Evolutionary conservation across 2,329 filamentous ascomycete genomes (phyloP).

Genomic region (Kalmusia sp.): DNA sequence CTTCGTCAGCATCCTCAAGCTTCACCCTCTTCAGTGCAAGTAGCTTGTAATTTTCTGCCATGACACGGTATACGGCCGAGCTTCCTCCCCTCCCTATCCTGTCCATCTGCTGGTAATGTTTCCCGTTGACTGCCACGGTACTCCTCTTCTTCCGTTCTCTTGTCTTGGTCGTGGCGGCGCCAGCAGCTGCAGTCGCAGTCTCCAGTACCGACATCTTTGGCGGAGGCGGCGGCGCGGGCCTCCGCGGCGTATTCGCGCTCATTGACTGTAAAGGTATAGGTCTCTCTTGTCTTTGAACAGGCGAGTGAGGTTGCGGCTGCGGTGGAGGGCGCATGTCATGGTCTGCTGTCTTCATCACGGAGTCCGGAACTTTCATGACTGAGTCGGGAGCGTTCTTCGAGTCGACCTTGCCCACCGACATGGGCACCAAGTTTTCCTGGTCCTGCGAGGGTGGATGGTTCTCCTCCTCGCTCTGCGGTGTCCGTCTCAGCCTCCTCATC

Average conservation of each 20-base stretch:
- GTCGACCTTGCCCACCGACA: constrained; percentile 37
- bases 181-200: constrained; percentile 82
- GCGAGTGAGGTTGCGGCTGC: constrained; percentile 33
- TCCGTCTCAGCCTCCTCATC: constrained; percentile 47
- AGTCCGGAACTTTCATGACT: constrained; percentile 38
- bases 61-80: constrained; percentile 93
- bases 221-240: constrained; percentile 79
- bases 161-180: constrained; percentile 77
- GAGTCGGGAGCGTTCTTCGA: constrained; percentile 35
- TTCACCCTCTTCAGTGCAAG: constrained; percentile 94
- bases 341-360: constrained; percentile 44
- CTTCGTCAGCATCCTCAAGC: constrained; percentile 86
- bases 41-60: constrained; percentile 95
- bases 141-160: constrained; percentile 77
- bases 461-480: constrained; percentile 49
- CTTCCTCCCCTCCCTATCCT: constrained; percentile 92
- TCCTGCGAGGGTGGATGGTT: constrained; percentile 62
- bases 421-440: constrained; percentile 78
- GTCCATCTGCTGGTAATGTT: constrained; percentile 87
- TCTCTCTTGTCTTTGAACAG: constrained; percentile 48
- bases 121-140: constrained; percentile 87
- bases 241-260: constrained; percentile 75
- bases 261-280: constrained; percentile 59
- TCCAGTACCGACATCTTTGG: constrained; percentile 98
- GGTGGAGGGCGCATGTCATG: constrained; percentile 28